Evolutionary conservation across 192 early-diverging fungal species (phyloP).

Genomic region (Paraglomus brasilianum): DNA sequence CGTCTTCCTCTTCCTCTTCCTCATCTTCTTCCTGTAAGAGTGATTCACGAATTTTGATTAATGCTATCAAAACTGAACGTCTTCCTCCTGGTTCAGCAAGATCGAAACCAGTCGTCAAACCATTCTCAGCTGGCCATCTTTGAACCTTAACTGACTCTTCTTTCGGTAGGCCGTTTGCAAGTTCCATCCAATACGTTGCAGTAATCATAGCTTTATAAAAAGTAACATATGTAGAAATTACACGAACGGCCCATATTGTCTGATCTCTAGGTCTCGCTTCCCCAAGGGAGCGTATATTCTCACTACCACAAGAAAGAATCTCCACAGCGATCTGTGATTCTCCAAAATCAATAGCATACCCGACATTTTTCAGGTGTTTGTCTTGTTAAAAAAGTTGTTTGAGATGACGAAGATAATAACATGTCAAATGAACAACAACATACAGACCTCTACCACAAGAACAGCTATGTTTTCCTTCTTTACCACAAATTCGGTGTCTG

Average conservation of each 20-base stretch:
- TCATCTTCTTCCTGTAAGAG: neutral
- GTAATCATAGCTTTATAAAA: constrained; percentile 11
- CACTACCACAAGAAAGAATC: constrained; percentile 10
- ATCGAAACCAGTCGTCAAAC: neutral
- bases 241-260: neutral
- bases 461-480: neutral
- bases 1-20: too few relatives aligned
- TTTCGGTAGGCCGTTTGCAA: neutral
- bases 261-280: neutral
- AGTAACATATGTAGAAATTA: constrained; percentile 5
- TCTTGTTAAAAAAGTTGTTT: constrained; percentile 24
- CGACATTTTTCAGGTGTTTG: constrained; percentile 12
- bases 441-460: constrained; percentile 6
- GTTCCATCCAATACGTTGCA: constrained; percentile 3
- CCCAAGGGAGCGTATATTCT: neutral
- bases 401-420: neutral
- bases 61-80: neutral
- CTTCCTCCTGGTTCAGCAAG: neutral
- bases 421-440: constrained; percentile 14
- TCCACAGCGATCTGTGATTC: constrained; percentile 5
- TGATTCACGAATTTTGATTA: constrained; percentile 1
- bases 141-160: constrained; percentile 12
- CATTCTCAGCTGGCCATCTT: constrained; percentile 5
- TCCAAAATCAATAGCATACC: neutral
- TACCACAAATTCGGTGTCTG: neutral